Percentiles rank a stretch among this genome's conserved stretches.
Conservation (phyloP, 2,329 filamentous ascomycete species). For the Camillea tinctor region DNA sequence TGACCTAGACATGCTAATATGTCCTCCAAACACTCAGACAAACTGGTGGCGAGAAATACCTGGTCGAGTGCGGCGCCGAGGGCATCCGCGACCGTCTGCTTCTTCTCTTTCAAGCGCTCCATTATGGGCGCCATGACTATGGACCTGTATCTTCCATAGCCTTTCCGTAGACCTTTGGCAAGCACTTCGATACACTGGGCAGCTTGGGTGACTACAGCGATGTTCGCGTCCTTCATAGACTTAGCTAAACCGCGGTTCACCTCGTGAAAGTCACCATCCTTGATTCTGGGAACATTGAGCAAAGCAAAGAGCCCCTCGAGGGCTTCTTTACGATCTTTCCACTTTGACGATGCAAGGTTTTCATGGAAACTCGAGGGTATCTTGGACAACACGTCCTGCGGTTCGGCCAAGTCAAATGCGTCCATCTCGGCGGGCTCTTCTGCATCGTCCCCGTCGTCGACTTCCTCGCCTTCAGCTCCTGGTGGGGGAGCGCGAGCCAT, state of each 20-base stretch:
- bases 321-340: constrained; percentile 97
- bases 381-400: constrained; percentile 81
- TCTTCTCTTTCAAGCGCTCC: constrained; percentile 97
- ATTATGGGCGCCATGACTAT: constrained; percentile 85
- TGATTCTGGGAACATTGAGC: constrained; percentile 84
- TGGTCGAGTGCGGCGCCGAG: constrained; percentile 80
- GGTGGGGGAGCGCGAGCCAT: constrained; percentile 66
- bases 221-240: constrained; percentile 98
- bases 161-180: constrained; percentile 77
- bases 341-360: constrained; percentile 84
- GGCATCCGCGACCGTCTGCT: constrained; percentile 82
- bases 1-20: constrained; percentile 80
- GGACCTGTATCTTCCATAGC: constrained; percentile 77
- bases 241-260: constrained; percentile 83
- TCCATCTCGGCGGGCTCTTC: constrained; percentile 75
- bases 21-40: constrained; percentile 89
- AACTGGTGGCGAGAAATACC: constrained; percentile 61
- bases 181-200: constrained; percentile 90
- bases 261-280: constrained; percentile 85
- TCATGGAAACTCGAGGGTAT: constrained; percentile 82
- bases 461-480: constrained; percentile 56
- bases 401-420: constrained; percentile 77
- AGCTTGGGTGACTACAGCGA: constrained; percentile 88
- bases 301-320: constrained; percentile 76
- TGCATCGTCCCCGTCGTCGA: constrained; percentile 55